Evolutionary conservation across 2,329 filamentous ascomycete genomes (phyloP), one percentile per base, ranked within the genome.

Genomic region (Epichloe amarillans): DNA sequence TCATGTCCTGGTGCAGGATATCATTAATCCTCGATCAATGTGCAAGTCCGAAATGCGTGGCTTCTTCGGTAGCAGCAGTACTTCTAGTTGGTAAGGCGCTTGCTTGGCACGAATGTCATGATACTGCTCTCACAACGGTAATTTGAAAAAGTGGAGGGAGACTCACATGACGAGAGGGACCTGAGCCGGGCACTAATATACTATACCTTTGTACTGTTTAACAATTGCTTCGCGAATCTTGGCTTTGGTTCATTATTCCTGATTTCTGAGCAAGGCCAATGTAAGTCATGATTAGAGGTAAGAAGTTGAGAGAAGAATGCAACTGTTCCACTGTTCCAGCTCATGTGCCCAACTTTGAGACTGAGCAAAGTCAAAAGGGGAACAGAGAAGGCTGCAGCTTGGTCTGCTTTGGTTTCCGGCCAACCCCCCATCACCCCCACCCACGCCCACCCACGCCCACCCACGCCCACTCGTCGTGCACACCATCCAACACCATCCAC

Each of bases 261-360:
- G 42, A 26, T 26, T 26, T 3, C 23, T 23, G 23, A 23, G 23
- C 23, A 2, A 23, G 23, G 23, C 5, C 23, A 23, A 23, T 23
- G 23, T 4, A 30, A 11, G 26, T 30, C 1, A 30, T 30, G 8
- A 30, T 30, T 11, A 30, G 30, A 30, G 30, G 30, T 30, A 4
- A 10, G 3, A 30, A 30, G 30, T 30, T 30, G 17, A 15, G 15
- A n/a, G 14, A 39, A 26, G 26, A 30, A 30, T 30, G 26, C 26
- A 30, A 30, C 26, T 30, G 26, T 30, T 30, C 26, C 8, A 8
- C 26, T 30, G 26, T 30, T 30, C 26, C 26, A 30, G 26, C 66
- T 72, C 70, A 73, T 72, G 70, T 73, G 70, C 65, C 62, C 68
- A 66, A 65, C 68, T 60, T 64, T 62, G 63, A 70, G 67, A 69